Conservation (phyloP, 2,329 filamentous ascomycete genomes). For the Paramyrothecium roridum region DNA sequence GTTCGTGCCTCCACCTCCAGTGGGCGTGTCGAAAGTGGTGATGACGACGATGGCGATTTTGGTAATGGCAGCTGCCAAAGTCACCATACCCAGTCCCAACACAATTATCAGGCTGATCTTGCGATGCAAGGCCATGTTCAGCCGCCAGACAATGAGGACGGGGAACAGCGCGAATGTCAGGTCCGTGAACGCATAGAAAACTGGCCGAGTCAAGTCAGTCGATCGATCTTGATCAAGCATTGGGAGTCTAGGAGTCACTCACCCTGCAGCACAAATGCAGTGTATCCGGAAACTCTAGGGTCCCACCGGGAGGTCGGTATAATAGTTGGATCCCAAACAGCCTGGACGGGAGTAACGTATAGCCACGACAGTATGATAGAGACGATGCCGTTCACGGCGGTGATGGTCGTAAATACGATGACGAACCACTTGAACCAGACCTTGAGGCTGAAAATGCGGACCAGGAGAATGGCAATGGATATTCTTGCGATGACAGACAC, state of each 20-base stretch:
- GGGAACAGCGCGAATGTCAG: background rate
- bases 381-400: too few relatives aligned
- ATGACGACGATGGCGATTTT: background rate
- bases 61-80: background rate
- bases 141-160: background rate
- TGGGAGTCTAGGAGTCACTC: too few relatives aligned
- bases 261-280: too few relatives aligned
- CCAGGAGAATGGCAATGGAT: background rate
- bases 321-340: too few relatives aligned
- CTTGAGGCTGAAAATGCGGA: background rate
- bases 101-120: background rate
- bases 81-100: background rate
- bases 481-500: background rate
- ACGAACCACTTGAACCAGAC: background rate
- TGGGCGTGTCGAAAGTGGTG: background rate
- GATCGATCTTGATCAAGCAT: too few relatives aligned
- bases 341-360: too few relatives aligned
- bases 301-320: too few relatives aligned
- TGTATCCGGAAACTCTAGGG: too few relatives aligned
- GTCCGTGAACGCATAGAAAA: background rate
- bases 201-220: too few relatives aligned
- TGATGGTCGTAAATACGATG: background rate
- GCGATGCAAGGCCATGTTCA: background rate
- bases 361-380: too few relatives aligned
- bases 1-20: background rate